Evolutionary conservation across 2,329 filamentous ascomycete species (phyloP).

Genomic region (Colletotrichum tofieldiae): DNA sequence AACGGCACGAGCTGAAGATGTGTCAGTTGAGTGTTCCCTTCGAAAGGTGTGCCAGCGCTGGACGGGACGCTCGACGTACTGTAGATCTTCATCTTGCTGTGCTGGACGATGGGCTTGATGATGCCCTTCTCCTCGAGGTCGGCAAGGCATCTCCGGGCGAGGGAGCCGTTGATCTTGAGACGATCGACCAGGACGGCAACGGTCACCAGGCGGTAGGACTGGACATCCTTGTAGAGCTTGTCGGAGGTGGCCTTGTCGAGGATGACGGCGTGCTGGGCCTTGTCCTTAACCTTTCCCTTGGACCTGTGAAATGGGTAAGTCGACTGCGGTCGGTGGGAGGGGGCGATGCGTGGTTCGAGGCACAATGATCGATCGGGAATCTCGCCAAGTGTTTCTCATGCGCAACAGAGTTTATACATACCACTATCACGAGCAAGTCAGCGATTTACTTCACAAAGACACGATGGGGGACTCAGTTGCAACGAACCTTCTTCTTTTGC

Average conservation of each 20-base stretch:
- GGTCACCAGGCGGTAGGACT: conserved; percentile 99
- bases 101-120: conserved; percentile 97
- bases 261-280: conserved; percentile 99
- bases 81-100: conserved; percentile 99
- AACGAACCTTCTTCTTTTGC: conserved; percentile 63
- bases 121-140: conserved; percentile 98
- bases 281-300: conserved; percentile 94
- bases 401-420: conserved; percentile 43
- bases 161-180: conserved; percentile 99
- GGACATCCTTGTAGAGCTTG: conserved; percentile 99
- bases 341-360: background rate
- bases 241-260: conserved; percentile 98
- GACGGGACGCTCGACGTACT: conserved; percentile 66
- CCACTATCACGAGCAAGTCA: conserved; percentile 51
- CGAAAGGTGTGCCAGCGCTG: background rate
- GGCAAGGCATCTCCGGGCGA: conserved; percentile 89
- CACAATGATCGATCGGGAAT: conserved; percentile 23
- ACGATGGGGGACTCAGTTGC: background rate
- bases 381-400: conserved; percentile 14
- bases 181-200: conserved; percentile 98
- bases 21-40: conserved; percentile 48
- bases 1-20: conserved; percentile 71
- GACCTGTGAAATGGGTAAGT: conserved; percentile 48
- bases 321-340: conserved; percentile 13
- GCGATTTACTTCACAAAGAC: conserved; percentile 8